These are phyloP conservation scores for Quercus berberidifolia DNA, from an alignment of 306 rosid genomes.

Conservation along the genomic window DNA sequence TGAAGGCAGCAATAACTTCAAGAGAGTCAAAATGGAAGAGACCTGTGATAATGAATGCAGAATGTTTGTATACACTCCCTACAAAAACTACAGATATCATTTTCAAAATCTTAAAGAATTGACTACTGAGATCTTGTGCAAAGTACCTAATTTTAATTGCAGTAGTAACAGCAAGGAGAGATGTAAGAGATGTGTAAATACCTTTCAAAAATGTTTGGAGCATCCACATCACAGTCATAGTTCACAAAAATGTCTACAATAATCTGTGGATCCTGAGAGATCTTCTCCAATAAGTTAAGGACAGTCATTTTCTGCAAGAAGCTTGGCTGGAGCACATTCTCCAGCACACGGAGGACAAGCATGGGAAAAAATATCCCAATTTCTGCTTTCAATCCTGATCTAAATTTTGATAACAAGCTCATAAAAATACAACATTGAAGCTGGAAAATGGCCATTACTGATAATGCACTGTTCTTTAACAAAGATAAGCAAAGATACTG, in stretches of 20 bases:
- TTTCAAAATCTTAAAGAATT: no score
- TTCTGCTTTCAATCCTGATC: conserved; percentile 92
- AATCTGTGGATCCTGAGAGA: conserved; percentile 86
- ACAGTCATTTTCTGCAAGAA: conserved; percentile 97
- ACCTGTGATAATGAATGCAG: no score
- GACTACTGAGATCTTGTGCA: background rate
- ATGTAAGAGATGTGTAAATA: conserved; percentile 39
- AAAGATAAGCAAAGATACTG: conserved; percentile 93
- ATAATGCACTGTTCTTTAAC: conserved; percentile 91
- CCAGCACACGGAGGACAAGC: conserved; percentile 95
- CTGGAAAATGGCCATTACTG: conserved; percentile 97
- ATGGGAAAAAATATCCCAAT: conserved; percentile 97
- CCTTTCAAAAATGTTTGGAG: conserved; percentile 99
- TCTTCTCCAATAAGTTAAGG: conserved; percentile 84
- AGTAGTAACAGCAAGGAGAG: conserved; percentile 2
- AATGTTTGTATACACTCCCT: no score
- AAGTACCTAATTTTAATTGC: conserved; percentile 5
- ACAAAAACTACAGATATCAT: no score
- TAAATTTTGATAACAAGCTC: conserved; percentile 78
- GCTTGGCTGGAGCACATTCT: conserved; percentile 99
- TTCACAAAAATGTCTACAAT: conserved; percentile 92
- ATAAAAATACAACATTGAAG: conserved; percentile 86
- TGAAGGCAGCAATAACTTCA: no score
- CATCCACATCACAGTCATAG: conserved; percentile 96
- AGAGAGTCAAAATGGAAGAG: no score